Evolutionary conservation across 768 basidiomycete genomes (phyloP), one percentile per base, ranked within the genome.

Genomic region (Multifurca ochricompacta): DNA sequence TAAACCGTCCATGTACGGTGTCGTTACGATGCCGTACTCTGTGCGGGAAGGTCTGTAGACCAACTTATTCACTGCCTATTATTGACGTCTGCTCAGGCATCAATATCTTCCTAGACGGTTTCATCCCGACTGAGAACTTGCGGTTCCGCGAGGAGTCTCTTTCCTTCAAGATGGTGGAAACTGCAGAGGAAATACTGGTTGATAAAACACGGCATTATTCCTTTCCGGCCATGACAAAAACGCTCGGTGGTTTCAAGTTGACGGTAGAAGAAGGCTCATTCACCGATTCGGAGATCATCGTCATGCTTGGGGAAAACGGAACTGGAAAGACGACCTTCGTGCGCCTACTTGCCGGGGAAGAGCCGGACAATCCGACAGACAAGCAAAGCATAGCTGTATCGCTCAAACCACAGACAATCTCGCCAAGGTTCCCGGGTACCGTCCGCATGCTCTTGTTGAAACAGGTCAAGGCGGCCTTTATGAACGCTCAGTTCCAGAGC

Each of bases 401-500:
- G 19, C 77, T 98, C 65, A 99, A 99, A 74, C 96, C 96, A 1
- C 96, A 99, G 74, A 92, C 93, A 43, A 97, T 98, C 70, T 92
- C 93, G 34, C 95, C 95, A 42, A 95, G 91, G 71, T 98, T 97
- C 82, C 85, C 87, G 0, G 96, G 96, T 59, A 87, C 85, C n/a
- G 96, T 99, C 35, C 83, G 95, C 64, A 88, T 91, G 88, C 74
- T 99, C 58, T 72, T 99, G 54, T 66, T 99, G 47, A 97, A 96
- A 74, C 83, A 87, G 70, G 96, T 98, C 74, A 94, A 95, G 72
- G 76, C 80, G 19, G 82, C 92, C 28, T 97, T 96, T 73, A 95
- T 98, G 93, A 93, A 96, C 69, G 87, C 94, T n/a, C 96, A 98
- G 70, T 99, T 99, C 86, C 90, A 95, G 70, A 89, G 88, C 37